Base-by-base conservation (phyloP, 2,329 filamentous ascomycete species). In the Capronia americana region DNA sequence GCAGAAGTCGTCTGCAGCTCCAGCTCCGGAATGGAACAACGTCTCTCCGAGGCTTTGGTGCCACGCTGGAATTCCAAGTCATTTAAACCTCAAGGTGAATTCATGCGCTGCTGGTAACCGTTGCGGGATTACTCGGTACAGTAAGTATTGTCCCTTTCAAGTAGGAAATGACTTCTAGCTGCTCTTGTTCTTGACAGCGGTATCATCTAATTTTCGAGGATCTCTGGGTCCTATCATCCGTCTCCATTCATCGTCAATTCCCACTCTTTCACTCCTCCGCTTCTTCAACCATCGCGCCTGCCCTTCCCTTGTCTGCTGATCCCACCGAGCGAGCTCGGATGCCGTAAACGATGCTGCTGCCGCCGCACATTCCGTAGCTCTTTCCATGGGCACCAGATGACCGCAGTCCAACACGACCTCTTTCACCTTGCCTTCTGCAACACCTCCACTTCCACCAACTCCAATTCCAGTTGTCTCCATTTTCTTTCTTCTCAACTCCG, bases 361-460 rank as follows among this genome's bases (percentile, higher is more conserved):
- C 20, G 64, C 66, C n/a, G 72, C 73, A 28, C 69, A 72, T 17
- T 69, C 63, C 1, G 14, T 61, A n/a, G 72, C 61, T 38, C 69
- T 70, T 62, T 75, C 72, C 64, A 74, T 69, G 2, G 72, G 71
- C 17, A 74, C 56, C 14, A 70, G 51, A 57, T 75, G 73, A 7
- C 67, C 67, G 28, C 63, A 67, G 30, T 72, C 64, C 6, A 68
- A 28, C 23, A 74, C 65, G 4, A 68, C 48, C 44, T 71, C 74
- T 50, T 71, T 54, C 14, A 75, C 75, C 6, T 55, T 57, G 4
- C 69, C 71, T 17, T 85, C 84, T n/a, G 50, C 90, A 86, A 20
- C 91, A 86, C 77, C 78, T 23, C 78, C 79, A 72, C 78, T 75
- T 59, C 82, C 75, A 24, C 82, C 76, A 57, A 79, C 26, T 55